phyloP scores from a whole-genome alignment of 78 protist genomes.

The Pelomyxa schiedti region DNA sequence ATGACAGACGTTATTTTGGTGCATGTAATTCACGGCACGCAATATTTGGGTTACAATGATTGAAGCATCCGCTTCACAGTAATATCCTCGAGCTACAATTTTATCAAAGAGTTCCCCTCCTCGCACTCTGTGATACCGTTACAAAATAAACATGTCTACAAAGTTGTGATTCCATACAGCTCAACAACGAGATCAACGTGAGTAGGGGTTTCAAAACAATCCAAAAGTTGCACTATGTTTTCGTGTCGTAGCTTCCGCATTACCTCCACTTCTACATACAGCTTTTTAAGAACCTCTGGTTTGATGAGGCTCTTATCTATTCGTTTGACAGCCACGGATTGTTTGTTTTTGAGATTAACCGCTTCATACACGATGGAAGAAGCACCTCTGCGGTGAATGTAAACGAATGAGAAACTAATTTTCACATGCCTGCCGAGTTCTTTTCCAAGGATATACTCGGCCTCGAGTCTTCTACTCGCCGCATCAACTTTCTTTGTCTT shows the following conservation, averaged over 20 bases:
- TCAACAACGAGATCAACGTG: constrained; percentile 34
- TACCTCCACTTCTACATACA: constrained; percentile 45
- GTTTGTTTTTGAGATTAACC: constrained; percentile 33
- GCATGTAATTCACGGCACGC: constrained; percentile 50
- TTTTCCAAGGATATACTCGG: too few relatives aligned
- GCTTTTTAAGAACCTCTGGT: constrained; percentile 23
- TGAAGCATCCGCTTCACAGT: constrained; percentile 51
- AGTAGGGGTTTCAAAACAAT: constrained; percentile 35
- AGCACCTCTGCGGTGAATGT: too few relatives aligned
- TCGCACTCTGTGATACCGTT: constrained; percentile 19
- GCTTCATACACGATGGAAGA: constrained; percentile 40
- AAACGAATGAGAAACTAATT: too few relatives aligned
- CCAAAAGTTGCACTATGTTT: constrained; percentile 37
- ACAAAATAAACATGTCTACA: not conserved
- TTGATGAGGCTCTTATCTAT: constrained; percentile 34
- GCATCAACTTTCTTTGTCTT: too few relatives aligned
- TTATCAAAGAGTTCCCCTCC: constrained; percentile 88
- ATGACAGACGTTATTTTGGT: too few relatives aligned
- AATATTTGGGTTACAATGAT: constrained; percentile 48
- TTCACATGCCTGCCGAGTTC: too few relatives aligned
- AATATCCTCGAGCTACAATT: constrained; percentile 69
- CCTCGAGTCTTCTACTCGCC: too few relatives aligned
- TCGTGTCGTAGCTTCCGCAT: constrained; percentile 51
- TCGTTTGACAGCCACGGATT: constrained; percentile 39
- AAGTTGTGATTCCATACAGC: too few relatives aligned